These are phyloP conservation scores for Centrapalus pauciflorus DNA, from an alignment of 129 eudicot species.

Conservation along the genomic window DNA sequence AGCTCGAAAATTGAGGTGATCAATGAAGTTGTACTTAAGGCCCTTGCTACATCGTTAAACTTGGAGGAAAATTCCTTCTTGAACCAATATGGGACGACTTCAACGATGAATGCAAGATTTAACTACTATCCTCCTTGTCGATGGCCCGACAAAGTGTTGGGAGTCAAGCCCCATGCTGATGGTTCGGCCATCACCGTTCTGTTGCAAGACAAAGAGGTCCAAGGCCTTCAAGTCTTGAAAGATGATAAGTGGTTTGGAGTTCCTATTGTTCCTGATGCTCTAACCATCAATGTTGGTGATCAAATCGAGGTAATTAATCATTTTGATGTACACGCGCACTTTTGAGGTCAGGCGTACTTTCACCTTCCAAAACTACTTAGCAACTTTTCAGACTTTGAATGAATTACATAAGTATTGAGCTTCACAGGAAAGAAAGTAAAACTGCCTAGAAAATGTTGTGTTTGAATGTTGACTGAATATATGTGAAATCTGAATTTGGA, in stretches of 20 bases:
- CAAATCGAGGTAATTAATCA: constrained; percentile 46
- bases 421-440: no score
- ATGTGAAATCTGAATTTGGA: not conserved
- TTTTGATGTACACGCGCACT: not conserved
- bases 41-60: constrained; percentile 44
- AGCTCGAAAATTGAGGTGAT: constrained; percentile 18
- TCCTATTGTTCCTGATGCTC: constrained; percentile 43
- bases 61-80: constrained; percentile 46
- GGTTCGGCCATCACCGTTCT: constrained; percentile 40
- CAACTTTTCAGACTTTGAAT: no score
- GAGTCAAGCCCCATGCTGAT: constrained; percentile 56
- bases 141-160: constrained; percentile 47
- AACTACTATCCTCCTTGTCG: constrained; percentile 60
- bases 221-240: constrained; percentile 64
- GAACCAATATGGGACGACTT: constrained; percentile 37
- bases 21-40: constrained; percentile 25
- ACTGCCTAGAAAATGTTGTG: no score
- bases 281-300: constrained; percentile 57
- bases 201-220: constrained; percentile 54
- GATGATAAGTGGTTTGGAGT: constrained; percentile 54
- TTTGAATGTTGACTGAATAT: no score
- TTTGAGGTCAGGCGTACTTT: not conserved
- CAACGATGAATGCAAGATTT: constrained; percentile 39
- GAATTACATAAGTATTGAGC: no score
- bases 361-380: not conserved